Base-by-base conservation (phyloP, 192 early-diverging fungal species). In the Rhizoclosmatium globosum region DNA sequence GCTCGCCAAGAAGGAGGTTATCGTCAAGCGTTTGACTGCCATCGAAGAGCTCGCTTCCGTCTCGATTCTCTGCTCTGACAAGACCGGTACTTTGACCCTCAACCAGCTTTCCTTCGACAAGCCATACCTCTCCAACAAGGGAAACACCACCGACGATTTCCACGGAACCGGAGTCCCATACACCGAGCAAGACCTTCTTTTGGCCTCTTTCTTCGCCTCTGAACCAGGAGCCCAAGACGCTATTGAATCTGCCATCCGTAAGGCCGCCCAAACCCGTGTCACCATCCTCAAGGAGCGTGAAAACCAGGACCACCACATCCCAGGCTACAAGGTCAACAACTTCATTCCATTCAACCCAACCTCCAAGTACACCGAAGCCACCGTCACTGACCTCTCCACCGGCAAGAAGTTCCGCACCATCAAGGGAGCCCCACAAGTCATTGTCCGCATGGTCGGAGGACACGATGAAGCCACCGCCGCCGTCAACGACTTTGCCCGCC, bases 391-490 rank as follows among this genome's bases (percentile, higher is more conserved):
- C 82, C 79, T 90, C 73, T 82, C 88, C 13, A 92, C 92, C 48
- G 89, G 84, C 61, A 87, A 93, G 79, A 84, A 89, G 62, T 97
- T 98, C 89, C 92, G 93, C 81, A 91, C 92, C 64, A 94, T 95
- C 81, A 98, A 98, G 88, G 96, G 96, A 78, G 96, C 96, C 39
- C 96, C 96, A 19, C 96, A 96, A 81, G 96, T 97, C 61, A 95
- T 98, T 74, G 90, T 94, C 78, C 87, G 88, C 81, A 90, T 96
- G 57, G 56, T 60, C 43, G 84, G 84, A 0, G 87, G 85, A 3
- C 91, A 95, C 83, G 90, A 92, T 77, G 93, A 95, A 62, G 96
- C 94, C 13, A 90, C 89, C 17, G 87, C 86, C 56, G 95, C 95
- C 39, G 95, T 98, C 47, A 94, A 94, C 71, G 79, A 87, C 77